phyloP scores from a whole-genome alignment of 345 rosid genomes.

The Salix brachista region DNA sequence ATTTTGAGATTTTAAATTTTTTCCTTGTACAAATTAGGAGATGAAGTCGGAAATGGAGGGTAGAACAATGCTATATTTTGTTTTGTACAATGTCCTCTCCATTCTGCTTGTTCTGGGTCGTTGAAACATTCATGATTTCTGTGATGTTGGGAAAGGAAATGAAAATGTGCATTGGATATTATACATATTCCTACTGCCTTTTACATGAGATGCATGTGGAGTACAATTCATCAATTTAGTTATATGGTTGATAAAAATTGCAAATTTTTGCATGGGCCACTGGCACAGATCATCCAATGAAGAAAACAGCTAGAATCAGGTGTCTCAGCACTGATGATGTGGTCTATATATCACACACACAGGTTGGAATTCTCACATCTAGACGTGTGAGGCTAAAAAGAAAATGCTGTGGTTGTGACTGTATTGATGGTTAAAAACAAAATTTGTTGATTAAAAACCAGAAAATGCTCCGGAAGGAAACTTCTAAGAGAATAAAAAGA shows the following conservation, averaged over 20 bases:
- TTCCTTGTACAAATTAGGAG: constrained; percentile 36
- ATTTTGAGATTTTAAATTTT: constrained; percentile 10
- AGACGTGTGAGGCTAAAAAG: not conserved
- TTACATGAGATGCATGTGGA: not conserved
- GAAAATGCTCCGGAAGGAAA: not conserved
- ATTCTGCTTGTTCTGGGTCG: not conserved
- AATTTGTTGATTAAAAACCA: too few species aligned
- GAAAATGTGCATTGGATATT: constrained; percentile 10
- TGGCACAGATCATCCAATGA: not conserved
- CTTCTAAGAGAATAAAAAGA: not conserved
- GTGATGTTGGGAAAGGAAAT: constrained; percentile 2
- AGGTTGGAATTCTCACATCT: not conserved
- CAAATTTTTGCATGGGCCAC: not conserved
- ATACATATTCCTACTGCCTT: constrained; percentile 2
- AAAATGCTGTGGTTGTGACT: too few species aligned
- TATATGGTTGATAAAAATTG: not conserved
- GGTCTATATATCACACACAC: not conserved
- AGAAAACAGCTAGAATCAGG: not conserved
- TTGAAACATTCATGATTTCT: constrained; percentile 8
- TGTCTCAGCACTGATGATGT: not conserved
- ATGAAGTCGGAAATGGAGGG: constrained; percentile 12
- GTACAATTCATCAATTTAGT: not conserved
- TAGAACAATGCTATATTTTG: constrained; percentile 15
- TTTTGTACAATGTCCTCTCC: constrained; percentile 7
- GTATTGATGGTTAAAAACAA: too few species aligned